These are phyloP conservation scores for Fusarium odoratissimum DNA, from an alignment of 2,329 filamentous ascomycete genomes.

Conservation along the genomic window DNA sequence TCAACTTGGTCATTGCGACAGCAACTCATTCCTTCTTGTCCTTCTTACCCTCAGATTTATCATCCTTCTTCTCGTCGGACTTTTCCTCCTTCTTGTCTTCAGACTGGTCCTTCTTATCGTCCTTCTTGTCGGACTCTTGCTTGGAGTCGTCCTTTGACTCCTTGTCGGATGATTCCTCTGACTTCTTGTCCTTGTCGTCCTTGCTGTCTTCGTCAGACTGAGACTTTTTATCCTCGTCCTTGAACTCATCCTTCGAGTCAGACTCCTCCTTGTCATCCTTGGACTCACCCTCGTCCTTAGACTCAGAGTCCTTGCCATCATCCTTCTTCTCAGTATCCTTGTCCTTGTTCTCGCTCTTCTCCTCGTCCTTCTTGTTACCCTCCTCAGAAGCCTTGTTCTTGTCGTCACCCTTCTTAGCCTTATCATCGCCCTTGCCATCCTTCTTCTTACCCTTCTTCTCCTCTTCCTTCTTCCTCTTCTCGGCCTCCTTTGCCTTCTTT, in stretches of 20 bases:
- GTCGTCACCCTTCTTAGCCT: slow-evolving; percentile 40
- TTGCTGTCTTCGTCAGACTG: not conserved
- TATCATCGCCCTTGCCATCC: slow-evolving; percentile 37
- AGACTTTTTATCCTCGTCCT: slow-evolving; percentile 18
- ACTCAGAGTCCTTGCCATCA: slow-evolving; percentile 18
- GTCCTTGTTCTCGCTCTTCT: slow-evolving; percentile 40
- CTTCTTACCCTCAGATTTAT: slow-evolving; percentile 21
- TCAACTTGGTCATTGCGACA: not conserved
- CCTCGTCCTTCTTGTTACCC: slow-evolving; percentile 34
- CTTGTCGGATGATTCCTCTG: slow-evolving; percentile 8
- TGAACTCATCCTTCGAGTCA: slow-evolving; percentile 27
- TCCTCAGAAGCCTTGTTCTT: slow-evolving; percentile 23
- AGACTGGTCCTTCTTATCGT: slow-evolving; percentile 5
- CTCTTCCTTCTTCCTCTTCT: slow-evolving; percentile 47
- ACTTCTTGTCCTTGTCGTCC: slow-evolving; percentile 3
- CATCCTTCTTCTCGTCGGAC: slow-evolving; percentile 14
- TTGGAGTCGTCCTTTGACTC: slow-evolving; percentile 38
- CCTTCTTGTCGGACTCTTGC: slow-evolving; percentile 33
- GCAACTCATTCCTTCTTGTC: slow-evolving; percentile 21
- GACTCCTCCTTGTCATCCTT: slow-evolving; percentile 20
- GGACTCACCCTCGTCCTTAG: slow-evolving; percentile 31
- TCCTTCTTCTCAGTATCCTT: slow-evolving; percentile 25
- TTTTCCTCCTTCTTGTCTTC: slow-evolving; percentile 10
- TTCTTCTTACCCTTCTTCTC: slow-evolving; percentile 49
- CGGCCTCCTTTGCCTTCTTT: slow-evolving; percentile 50